Base-by-base conservation (phyloP, 1,284 basidiomycete genomes). In the Marasmius sp. region DNA sequence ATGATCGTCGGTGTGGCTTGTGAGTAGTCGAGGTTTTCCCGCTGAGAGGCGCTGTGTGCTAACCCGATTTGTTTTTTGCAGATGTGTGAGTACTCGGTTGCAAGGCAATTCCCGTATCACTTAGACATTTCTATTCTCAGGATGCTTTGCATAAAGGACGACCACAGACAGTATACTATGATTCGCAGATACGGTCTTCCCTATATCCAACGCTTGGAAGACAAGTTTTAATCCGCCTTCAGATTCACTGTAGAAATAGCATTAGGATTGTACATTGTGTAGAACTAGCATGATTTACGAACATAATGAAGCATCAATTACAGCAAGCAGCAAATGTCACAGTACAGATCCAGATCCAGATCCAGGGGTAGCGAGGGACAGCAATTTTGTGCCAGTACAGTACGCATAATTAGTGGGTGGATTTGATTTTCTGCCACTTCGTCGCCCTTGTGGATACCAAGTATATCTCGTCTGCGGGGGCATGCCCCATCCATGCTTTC, bases 1-100 rank as follows among this genome's bases (percentile, higher is more conserved):
- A 85, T 87, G 80, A 79, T 83, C 58, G 77, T 83, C 58, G 86
- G 85, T 7, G 81, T 84, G 51, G 83, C 83, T 71, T 87, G 86
- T 88, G 69, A 70, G 86, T 75, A 9, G 12, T 45, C 36, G 33
- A 49, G 3, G 16, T n/a, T 36, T 45, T 57, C 39, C 57, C 45
- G 53, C 18, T 36, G 10, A 22, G 5, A 18, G 55, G 61, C 48
- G 14, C 53, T 43, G 18, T 20, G 18, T 22, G 55, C 58, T 41
- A 14, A 60, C 34, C 53, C 34, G 27, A n/a, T 60, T 47, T 60
- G 6, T 53, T 33, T 34, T 14, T 39, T 60, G 1, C 63, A 84
- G 84, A 82, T 70, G 70, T 86, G 82, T 85, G 68, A 77, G 79
- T 71, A 12, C 9, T 43, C 18, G 11, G 39, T 34, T n/a, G 14